These are phyloP conservation scores for Cornus suecica DNA, from an alignment of 148 eudicot species.

Conservation along the genomic window DNA sequence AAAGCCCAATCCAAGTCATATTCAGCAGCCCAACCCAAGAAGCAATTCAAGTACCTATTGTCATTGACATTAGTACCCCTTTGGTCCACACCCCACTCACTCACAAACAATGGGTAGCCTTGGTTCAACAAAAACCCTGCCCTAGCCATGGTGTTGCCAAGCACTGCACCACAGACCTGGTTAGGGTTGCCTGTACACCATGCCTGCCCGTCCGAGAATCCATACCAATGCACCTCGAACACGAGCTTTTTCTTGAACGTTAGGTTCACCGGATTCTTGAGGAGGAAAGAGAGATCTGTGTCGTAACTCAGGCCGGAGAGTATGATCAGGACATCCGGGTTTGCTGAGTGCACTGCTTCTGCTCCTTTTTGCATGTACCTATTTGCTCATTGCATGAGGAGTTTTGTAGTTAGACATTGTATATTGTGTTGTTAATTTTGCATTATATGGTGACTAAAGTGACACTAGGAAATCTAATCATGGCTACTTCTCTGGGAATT, in stretches of 20 bases:
- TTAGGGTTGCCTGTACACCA: conserved; percentile 73
- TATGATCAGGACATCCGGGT: conserved; percentile 68
- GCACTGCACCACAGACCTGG: conserved; percentile 55
- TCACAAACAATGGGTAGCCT: conserved; percentile 82
- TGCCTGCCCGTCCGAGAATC: conserved; percentile 44
- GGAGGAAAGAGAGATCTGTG: conserved; percentile 66
- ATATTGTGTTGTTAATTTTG: background rate
- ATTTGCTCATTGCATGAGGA: background rate
- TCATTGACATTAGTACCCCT: conserved; percentile 67
- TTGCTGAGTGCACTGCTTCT: conserved; percentile 78
- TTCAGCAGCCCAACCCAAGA: conserved; percentile 70
- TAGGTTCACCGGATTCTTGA: conserved; percentile 29
- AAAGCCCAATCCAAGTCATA: conserved; percentile 81
- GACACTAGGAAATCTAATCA: background rate
- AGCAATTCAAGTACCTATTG: conserved; percentile 73
- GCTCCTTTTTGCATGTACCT: conserved; percentile 96
- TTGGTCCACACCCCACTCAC: conserved; percentile 80
- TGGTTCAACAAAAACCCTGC: conserved; percentile 48
- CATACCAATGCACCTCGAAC: conserved; percentile 83
- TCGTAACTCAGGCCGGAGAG: conserved; percentile 74
- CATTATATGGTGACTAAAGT: background rate
- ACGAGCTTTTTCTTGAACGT: conserved; percentile 55
- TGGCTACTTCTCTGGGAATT: too few species aligned
- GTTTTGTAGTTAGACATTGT: background rate
- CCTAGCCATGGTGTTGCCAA: conserved; percentile 29